Base-by-base conservation (phyloP, 2,329 filamentous ascomycete genomes). In the Colletotrichum australisinense region DNA sequence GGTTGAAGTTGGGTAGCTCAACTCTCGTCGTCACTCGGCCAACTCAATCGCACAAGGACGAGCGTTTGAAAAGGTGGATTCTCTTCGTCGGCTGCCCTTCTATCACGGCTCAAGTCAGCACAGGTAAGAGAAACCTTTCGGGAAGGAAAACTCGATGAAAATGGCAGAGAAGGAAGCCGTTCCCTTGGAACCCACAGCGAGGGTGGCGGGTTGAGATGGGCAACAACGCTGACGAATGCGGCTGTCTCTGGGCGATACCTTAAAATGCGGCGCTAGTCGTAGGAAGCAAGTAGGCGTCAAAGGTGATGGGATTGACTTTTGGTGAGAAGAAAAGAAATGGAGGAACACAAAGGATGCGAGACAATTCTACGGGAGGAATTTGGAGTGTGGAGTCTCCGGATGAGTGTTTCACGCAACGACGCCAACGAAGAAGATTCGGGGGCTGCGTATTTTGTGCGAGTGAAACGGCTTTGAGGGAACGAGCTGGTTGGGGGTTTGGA, bases 1-100 rank as follows among this genome's bases (percentile, higher is more conserved):
- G 76, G 82, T 83, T 66, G 75, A 75, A 42, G 78, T 63, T 65
- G n/a, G 30, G 49, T 14, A 57, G 32, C 26, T 66, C 19, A 38
- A 49, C n/a, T 22, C n/a, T 42, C 6, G 59, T 32, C 19, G 35
- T 70, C 59, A 56, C 67, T 73, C 56, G 26, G 67, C 55, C 70
- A 73, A 70, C 60, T 66, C 70, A 49, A 62, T 56, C 32, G 26
- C 42, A 28, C 46, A 35, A 59, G 22, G 30, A 55, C 24, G 26
- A 72, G 52, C n/a, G 59, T 57, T 42, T 26, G 52, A 42, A 53
- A 53, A 32, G 53, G 62, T 26, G 57, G 26, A 26, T 28, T 32
- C 35, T 69, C 60, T 32, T 65, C 16, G 49, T 49, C 42, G 35
- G 30, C 57, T 26, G 22, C 28, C 22, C 58, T 63, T 70, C 62